Evolutionary conservation across 1,284 basidiomycete genomes (phyloP), one percentile per base, ranked within the genome.

Genomic region (Malassezia obtusa): DNA sequence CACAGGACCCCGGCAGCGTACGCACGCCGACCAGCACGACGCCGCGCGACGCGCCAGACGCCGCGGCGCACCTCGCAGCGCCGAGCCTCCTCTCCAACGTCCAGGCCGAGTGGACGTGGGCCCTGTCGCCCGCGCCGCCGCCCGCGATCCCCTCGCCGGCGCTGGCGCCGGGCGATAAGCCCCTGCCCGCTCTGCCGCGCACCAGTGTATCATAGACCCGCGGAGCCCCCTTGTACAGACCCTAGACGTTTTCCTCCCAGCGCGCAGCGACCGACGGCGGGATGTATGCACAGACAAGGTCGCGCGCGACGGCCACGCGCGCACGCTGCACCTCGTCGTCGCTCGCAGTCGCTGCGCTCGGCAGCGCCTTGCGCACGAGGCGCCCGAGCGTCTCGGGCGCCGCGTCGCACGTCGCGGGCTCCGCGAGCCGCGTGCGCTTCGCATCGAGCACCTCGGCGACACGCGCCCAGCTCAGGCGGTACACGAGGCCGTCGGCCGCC

Each of bases 61-160:
- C 21, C 19, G 36, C 33, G 7, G 22, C 45, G 10, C 35, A 31
- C 12, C 12, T 12, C 3, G 11, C 30, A 9, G 10, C 30, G 30
- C 30, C 30, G 33, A 43, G 1, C 17, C 15, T 30, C 12, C 19
- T 43, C 17, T 45, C 43, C n/a, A 37, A 28, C 10, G 51, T 31
- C 9, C 19, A 48, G 19, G 45, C 39, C 25, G 51, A 47, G 30
- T 53, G 51, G 51, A n/a, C 38, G 1, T 53, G 51, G 51, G 51
- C 39, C 12, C 31, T 53, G 12, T 46, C 45, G 25, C 19, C 31
- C 22, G 5, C 7, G 8, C 36, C 17, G 21, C 19, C 8, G 15
- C 33, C 33, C 2, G 8, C 30, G 3, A 31, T 31, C 3, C 33
- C 33, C 33, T 35, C n/a, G 33, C 33, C 30, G 30, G 3, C 30